Base-by-base conservation (phyloP, 2,329 filamentous ascomycete genomes). In the Apiospora sp. region DNA sequence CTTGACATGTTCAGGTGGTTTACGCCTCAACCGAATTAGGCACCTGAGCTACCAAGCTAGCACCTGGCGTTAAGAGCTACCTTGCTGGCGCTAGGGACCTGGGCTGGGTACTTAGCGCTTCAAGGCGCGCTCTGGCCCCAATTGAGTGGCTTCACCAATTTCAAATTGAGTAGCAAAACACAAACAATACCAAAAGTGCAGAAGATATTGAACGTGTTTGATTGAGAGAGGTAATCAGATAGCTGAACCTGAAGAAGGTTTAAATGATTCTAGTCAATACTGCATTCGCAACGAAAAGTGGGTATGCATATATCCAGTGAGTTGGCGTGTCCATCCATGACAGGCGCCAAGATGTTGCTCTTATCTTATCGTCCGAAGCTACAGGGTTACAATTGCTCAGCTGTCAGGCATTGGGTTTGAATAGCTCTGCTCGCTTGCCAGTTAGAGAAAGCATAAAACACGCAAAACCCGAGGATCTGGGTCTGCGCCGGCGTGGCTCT, bases 131-230 rank as follows among this genome's bases (percentile, higher is more conserved):
- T 8, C 34, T n/a, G 30, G 8, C 12, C 19, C 19, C 34, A 64
- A 64, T 41, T 41, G 58, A 41, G 16, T 64, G 30, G 58, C 58
- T 64, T 64, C 34, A n/a, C 16, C 58, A 64, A 64, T 64, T 64
- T 41, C 58, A 14, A 19, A 5, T 41, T 19, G 19, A 64, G 27
- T 30, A 30, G 27, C 27, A 30, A 14, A 16, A 19, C 5, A 58
- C 4, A 58, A 7, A 22, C 4, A 34, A 34, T 16, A 16, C 13
- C 14, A 22, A 19, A 12, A 61, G 54, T 0, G 14, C 19, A 12
- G 30, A 12, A 61, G 37, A 58, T 2, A 30, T n/a, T 49, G 46
- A 19, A 58, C 14, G 13, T 8, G 27, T 30, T 30, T 54, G 24
- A 54, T 54, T 54, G 24, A 19, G 7, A 22, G 44, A 30, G 27